A percentile compares a stretch with the other conserved stretches of the same genome.
Evolutionary conservation across 768 basidiomycete species (phyloP).

Genomic region (Termitomyces sp.): DNA sequence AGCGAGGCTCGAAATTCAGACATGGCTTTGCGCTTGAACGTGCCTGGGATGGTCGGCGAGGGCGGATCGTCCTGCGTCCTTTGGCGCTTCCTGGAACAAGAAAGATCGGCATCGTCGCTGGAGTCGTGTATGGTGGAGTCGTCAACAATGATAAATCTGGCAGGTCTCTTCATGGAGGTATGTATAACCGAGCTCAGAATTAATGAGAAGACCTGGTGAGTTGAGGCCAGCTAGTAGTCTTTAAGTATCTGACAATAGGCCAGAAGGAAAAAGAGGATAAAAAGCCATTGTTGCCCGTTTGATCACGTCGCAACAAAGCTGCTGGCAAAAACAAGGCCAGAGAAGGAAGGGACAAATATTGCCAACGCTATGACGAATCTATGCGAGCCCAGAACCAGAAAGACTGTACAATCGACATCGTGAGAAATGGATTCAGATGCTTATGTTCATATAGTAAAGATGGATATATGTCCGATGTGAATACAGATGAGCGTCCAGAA

Average conservation of each 20-base stretch:
- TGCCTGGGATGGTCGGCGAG: neutral
- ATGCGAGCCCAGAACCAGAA: too few relatives aligned
- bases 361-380: neutral
- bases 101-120: constrained; percentile 21
- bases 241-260: neutral
- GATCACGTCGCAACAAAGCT: neutral
- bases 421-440: neutral
- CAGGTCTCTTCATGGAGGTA: constrained; percentile 6
- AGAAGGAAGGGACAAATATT: too few relatives aligned
- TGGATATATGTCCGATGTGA: neutral
- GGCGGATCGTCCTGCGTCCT: constrained; percentile 21
- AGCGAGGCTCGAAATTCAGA: constrained; percentile 3
- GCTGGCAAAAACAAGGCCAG: neutral
- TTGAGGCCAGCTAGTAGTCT: neutral
- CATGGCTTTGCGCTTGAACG: neutral
- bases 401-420: neutral
- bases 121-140: constrained; percentile 25
- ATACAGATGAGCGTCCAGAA: neutral
- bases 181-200: neutral
- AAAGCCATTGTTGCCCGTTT: neutral
- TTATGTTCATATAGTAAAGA: neutral
- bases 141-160: constrained; percentile 27
- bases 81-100: constrained; percentile 21
- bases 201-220: neutral
- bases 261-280: neutral